Conservation (phyloP, 768 basidiomycete genomes). For the Pisolithus albus region DNA sequence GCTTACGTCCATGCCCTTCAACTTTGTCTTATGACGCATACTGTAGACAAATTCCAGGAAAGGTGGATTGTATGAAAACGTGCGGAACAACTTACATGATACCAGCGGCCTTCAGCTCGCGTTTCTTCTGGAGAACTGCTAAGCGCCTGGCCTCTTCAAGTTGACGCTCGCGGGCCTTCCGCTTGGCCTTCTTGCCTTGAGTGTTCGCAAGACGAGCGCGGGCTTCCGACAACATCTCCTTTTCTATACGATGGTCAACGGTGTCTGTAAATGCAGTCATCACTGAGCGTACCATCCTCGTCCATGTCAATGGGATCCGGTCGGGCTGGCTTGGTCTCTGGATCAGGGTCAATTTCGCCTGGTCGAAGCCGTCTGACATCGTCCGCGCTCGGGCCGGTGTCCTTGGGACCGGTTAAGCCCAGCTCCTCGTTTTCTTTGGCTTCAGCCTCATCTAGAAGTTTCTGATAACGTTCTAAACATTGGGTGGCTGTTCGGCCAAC, state of each 20-base stretch:
- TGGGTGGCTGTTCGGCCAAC: constrained; percentile 97
- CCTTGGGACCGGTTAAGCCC: constrained; percentile 77
- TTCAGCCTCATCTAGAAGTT: constrained; percentile 94
- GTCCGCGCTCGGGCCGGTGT: constrained; percentile 77
- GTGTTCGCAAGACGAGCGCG: constrained; percentile 97
- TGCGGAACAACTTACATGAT: constrained; percentile 63
- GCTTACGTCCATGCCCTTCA: constrained; percentile 95
- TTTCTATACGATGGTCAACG: constrained; percentile 48
- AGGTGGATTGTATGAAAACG: neutral
- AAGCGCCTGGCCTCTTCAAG: constrained; percentile 92
- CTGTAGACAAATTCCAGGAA: constrained; percentile 31
- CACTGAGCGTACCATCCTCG: constrained; percentile 70
- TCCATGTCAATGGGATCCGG: constrained; percentile 99
- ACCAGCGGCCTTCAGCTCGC: constrained; percentile 95
- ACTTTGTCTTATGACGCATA: constrained; percentile 90
- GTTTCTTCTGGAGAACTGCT: constrained; percentile 94
- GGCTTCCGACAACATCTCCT: constrained; percentile 99
- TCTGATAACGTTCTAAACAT: constrained; percentile 97
- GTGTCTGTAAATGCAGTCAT: neutral
- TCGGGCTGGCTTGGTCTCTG: constrained; percentile 95
- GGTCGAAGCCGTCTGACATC: constrained; percentile 85
- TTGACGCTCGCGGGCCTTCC: constrained; percentile 95
- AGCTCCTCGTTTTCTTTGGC: constrained; percentile 94
- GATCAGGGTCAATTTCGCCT: constrained; percentile 98
- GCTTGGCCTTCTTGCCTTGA: constrained; percentile 98